Base-by-base conservation (phyloP, 148 eudicot genomes). In the Chenopodium quinoa region DNA sequence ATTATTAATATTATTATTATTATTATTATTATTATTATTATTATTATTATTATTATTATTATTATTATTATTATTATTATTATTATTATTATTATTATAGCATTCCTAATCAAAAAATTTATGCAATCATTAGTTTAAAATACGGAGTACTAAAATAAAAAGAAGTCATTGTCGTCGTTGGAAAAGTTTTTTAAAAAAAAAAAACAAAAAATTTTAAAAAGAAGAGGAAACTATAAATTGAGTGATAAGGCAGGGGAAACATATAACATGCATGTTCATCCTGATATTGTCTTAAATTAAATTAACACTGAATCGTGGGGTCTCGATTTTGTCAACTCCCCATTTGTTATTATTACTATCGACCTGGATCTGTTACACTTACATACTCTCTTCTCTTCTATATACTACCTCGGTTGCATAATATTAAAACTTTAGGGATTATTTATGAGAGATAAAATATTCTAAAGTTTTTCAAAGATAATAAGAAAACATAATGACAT, bases 181-280 rank as follows among this genome's bases (percentile, higher is more conserved):
- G 81, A 72, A 83, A 83, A 48, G 81, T 72, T 1, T 1, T 32
- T 32, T 0, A 32, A 32, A 32, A 78, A 77, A 58, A 74, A 11
- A 54, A 50, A 9, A 12, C 10, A 12, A 50, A 50, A 27, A 27
- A 27, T 27, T 27, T 27, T 31, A 31, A 12, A 54, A 0, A 12
- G 16, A 75, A 67, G 46, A 68, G 68, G 69, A 23, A 82, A 54
- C 58, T 69, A 69, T 76, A 56, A 76, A 82, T 69, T 82, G 63
- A 77, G 73, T 63, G 83, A 75, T 31, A 32, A 62, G 20, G 20
- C 71, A 81, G 65, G 17, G 54, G 70, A 65, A 82, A 71, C 84
- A 82, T 44, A 63, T 29, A 82, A 23, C 84, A 82, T 82, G 84
- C 75, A 77, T 50, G 75, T 71, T 64, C 77, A n/a, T 25, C 17